Evolutionary conservation across 306 rosid genomes (phyloP), one percentile per base, ranked within the genome.

Genomic region (Medicago lupulina): DNA sequence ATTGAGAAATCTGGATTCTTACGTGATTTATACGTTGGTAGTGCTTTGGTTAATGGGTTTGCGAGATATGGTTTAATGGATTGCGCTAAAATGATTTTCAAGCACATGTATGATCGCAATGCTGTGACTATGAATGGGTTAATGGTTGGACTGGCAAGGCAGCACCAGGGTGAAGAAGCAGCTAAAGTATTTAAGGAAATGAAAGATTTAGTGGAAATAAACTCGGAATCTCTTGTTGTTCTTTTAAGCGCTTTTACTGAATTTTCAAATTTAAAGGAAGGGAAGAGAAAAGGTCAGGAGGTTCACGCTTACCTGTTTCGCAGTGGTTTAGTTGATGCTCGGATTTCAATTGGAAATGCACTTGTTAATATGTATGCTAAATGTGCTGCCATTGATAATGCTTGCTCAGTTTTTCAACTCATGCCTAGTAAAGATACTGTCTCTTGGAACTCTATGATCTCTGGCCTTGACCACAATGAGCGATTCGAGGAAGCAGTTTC

Each of bases 1-100:
- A 87, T 91, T 47, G 85, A 75, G 28, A 93, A 88, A 80, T 83
- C 91, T 12, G 96, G 98, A 71, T 80, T 76, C 54, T 73, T 79
- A 21, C 85, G 72, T 71, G 93, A 87, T 85, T 73, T 93, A 60
- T 93, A 89, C 67, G 97, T 91, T 4, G 97, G 96, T 41, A 93
- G 97, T 87, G 97, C 98, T 65, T 79, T 93, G 67, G 91, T 91
- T 41, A 93, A 90, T 70, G 96, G 97, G 8, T 88, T 89, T 85
- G 90, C 97, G 1, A 87, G 86, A 79, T 78, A 75, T 61, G 97
- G 97, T 53, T 83, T 81, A 23, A 79, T 76, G 61, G 79, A 78
- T 73, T 77, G 69, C 71, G 91, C 98, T 57, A 87, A 85, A 68
- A 66, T 83, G 72, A 82, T 93, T 65, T 91, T 89, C 75, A 82